Percentiles rank a stretch among this genome's conserved stretches.
phyloP scores from a whole-genome alignment of 148 eudicot genomes.

The Salicornia ramosissima region DNA sequence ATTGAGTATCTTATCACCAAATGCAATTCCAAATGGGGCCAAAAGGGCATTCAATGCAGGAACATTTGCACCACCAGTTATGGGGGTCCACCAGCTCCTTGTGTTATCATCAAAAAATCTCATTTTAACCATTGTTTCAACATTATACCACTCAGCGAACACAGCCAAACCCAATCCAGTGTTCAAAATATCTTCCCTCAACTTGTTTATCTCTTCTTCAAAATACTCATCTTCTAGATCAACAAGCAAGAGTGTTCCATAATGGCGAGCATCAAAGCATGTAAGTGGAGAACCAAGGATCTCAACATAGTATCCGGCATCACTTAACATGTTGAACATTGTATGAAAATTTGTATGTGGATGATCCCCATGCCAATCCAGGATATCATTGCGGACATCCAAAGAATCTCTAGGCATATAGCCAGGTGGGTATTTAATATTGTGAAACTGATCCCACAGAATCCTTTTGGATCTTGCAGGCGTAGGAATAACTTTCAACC shows the following conservation, averaged over 20 bases:
- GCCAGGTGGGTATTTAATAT: conserved; percentile 94
- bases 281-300: conserved; percentile 97
- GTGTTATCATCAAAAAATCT: conserved; percentile 97
- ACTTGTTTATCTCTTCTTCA: conserved; percentile 74
- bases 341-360: conserved; percentile 90
- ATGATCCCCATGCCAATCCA: conserved; percentile 99
- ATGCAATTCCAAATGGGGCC: conserved; percentile 91
- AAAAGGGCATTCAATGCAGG: conserved; percentile 96
- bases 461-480: conserved; percentile 80
- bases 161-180: conserved; percentile 84
- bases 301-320: conserved; percentile 91
- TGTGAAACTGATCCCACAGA: conserved; percentile 98
- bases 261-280: conserved; percentile 90
- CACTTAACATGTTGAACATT: conserved; percentile 89
- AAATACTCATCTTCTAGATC: conserved; percentile 99
- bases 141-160: conserved; percentile 97
- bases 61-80: conserved; percentile 91
- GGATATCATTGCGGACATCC: conserved; percentile 95
- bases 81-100: conserved; percentile 99
- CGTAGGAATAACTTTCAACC: conserved; percentile 76
- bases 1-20: conserved; percentile 91
- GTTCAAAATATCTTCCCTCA: conserved; percentile 66
- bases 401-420: conserved; percentile 95
- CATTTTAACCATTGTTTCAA: conserved; percentile 94
- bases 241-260: conserved; percentile 89